These are phyloP conservation scores for Apiospora rasikravindrae DNA, from an alignment of 2,329 filamentous ascomycete genomes.

Conservation along the genomic window DNA sequence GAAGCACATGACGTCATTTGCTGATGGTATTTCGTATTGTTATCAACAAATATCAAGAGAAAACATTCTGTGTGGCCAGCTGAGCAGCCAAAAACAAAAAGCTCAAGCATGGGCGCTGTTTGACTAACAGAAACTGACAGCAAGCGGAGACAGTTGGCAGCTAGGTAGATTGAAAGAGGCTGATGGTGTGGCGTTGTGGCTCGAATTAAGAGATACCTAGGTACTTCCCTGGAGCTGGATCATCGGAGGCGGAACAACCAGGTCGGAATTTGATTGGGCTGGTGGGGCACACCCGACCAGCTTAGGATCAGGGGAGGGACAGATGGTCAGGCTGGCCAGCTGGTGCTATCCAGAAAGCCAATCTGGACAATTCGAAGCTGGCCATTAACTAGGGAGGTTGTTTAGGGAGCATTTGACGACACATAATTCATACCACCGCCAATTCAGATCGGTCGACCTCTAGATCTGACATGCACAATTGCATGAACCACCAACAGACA, in stretches of 20 bases:
- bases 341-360: constrained; percentile 6
- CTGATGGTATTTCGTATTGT: background rate
- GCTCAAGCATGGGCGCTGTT: background rate
- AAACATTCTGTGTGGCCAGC: background rate
- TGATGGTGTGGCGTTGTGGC: background rate
- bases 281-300: background rate
- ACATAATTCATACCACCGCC: constrained; percentile 15
- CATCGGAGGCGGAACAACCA: constrained; percentile 1
- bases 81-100: background rate
- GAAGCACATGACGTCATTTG: constrained; percentile 4
- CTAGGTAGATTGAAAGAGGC: background rate
- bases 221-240: background rate
- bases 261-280: background rate
- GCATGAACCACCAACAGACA: background rate
- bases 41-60: background rate
- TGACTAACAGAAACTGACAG: background rate
- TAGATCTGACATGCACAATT: constrained; percentile 13
- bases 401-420: constrained; percentile 8
- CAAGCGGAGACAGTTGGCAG: background rate
- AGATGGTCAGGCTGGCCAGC: constrained; percentile 13
- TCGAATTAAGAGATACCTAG: background rate
- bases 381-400: background rate
- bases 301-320: constrained; percentile 14
- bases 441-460: constrained; percentile 11
- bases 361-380: constrained; percentile 12